phyloP scores from a whole-genome alignment of 2,329 filamentous ascomycete genomes.

The Trichoderma simmonsii region DNA sequence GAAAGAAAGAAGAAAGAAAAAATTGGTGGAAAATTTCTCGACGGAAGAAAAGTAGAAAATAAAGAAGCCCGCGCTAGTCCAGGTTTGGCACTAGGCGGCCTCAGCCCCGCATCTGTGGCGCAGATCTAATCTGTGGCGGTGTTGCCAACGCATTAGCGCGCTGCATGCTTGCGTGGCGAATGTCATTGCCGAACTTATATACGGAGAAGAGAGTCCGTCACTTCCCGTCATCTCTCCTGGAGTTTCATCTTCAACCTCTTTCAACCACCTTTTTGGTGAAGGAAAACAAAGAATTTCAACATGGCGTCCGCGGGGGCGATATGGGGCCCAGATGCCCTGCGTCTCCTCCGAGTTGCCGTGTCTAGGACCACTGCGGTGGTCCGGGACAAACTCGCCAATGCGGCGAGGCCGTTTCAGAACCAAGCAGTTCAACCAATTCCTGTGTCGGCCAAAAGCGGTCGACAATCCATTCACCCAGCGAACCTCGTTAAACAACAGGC shows the following conservation, averaged over 20 bases:
- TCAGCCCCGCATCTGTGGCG: constrained; percentile 25
- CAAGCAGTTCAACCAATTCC: constrained; percentile 45
- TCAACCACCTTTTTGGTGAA: constrained; percentile 15
- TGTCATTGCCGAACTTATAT: constrained; percentile 16
- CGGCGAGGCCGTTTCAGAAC: constrained; percentile 43
- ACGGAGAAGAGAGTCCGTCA: not conserved
- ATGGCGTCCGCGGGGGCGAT: constrained; percentile 56
- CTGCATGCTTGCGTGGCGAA: constrained; percentile 28
- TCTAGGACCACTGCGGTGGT: constrained; percentile 50
- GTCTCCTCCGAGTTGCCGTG: constrained; percentile 52
- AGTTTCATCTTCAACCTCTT: constrained; percentile 21
- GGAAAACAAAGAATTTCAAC: constrained; percentile 30
- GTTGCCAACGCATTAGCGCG: constrained; percentile 28
- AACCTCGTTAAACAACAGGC: constrained; percentile 50
- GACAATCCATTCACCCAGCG: constrained; percentile 54
- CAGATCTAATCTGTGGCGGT: constrained; percentile 34
- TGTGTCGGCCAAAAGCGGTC: constrained; percentile 37
- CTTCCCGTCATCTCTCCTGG: constrained; percentile 4
- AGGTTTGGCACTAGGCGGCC: constrained; percentile 18
- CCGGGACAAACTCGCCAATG: constrained; percentile 47
- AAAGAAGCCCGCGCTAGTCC: constrained; percentile 29
- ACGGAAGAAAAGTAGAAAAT: constrained; percentile 23
- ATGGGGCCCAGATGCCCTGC: constrained; percentile 55
- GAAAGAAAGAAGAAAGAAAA: constrained; percentile 22
- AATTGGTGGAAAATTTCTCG: constrained; percentile 25